Conservation (phyloP, 805 yeast genomes). For the Pichia scutulata region DNA sequence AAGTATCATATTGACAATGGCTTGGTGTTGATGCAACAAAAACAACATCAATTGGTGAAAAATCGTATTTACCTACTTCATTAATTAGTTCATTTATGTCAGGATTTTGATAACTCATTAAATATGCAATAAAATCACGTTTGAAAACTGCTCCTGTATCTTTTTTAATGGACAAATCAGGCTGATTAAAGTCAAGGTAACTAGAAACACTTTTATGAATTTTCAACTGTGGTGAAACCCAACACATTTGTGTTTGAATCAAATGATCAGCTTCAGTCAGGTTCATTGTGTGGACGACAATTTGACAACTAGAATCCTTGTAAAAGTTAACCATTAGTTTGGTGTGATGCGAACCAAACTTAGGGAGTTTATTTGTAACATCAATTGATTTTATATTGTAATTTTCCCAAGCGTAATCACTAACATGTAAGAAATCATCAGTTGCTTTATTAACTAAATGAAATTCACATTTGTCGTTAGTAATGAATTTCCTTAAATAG, state of each 20-base stretch:
- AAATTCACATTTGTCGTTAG: slow-evolving; percentile 16
- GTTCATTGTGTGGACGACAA: slow-evolving; percentile 55
- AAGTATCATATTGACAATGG: slow-evolving; percentile 16
- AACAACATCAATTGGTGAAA: slow-evolving; percentile 40
- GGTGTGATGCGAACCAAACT: slow-evolving; percentile 51
- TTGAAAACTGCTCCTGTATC: slow-evolving; percentile 33
- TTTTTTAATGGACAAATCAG: neutral
- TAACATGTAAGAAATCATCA: slow-evolving; percentile 27
- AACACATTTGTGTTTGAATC: slow-evolving; percentile 56
- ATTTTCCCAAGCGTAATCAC: slow-evolving; percentile 20
- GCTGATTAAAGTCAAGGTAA: slow-evolving; percentile 5
- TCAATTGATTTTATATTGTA: slow-evolving; percentile 21
- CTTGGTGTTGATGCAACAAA: slow-evolving; percentile 54
- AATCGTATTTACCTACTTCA: slow-evolving; percentile 33
- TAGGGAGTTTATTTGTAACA: slow-evolving; percentile 22
- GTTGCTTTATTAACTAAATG: slow-evolving; percentile 27
- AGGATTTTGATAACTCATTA: slow-evolving; percentile 34
- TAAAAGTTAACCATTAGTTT: slow-evolving; percentile 58
- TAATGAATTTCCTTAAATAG: slow-evolving; percentile 19
- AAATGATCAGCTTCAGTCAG: slow-evolving; percentile 46
- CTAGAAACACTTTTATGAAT: neutral
- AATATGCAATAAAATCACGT: slow-evolving; percentile 36
- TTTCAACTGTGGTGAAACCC: slow-evolving; percentile 48
- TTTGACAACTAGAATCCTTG: slow-evolving; percentile 36
- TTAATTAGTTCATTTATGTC: slow-evolving; percentile 25